Base-by-base conservation (phyloP, 2,329 filamentous ascomycete species). In the Penicillium sp. region DNA sequence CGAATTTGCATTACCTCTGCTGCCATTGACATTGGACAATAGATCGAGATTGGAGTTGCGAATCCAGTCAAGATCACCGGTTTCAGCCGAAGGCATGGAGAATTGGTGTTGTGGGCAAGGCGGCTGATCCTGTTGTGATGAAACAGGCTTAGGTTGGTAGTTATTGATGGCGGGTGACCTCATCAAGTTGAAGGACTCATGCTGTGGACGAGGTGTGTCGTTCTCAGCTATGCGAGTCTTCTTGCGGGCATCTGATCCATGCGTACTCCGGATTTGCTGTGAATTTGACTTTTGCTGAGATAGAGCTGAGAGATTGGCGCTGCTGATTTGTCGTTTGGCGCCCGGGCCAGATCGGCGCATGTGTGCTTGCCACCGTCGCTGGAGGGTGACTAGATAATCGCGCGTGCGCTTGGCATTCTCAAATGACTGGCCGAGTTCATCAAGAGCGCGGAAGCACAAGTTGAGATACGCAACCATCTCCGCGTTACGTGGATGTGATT, bases 381-480 rank as follows among this genome's bases (percentile, higher is more conserved):
- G 71, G 0, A 74, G 58, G 12, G 64, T 70, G 6, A 73, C 68
- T 0, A 74, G 63, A 49, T 70, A 72, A 33, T 73, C 71, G 12
- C 70, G 65, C 1, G 71, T 72, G 8, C 71, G 68, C 51, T 73
- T 73, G 0, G 74, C 74, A 38, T 71, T 74, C 13, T 73, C 71
- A 31, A 73, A 74, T 0, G 67, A 74, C 48, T 70, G 70, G 9
- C 71, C 70, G 2, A 76, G 58, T 49, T 75, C 71, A 47, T 75
- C 73, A 4, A 76, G 57, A 1, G 74, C 74, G 21, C 74, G 68
- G 61, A 76, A 74, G 49, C 74, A 74, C 6, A 72, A 68, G 26
- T 74, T 73, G 12, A 76, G 58, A 42, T 74, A 66, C 4, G 65
- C 67, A 5, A 68, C 65, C 65, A 74, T 69, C 46, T 67, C 65